Base-by-base conservation (phyloP, 345 rosid genomes). In the Lepidium aucheri region DNA sequence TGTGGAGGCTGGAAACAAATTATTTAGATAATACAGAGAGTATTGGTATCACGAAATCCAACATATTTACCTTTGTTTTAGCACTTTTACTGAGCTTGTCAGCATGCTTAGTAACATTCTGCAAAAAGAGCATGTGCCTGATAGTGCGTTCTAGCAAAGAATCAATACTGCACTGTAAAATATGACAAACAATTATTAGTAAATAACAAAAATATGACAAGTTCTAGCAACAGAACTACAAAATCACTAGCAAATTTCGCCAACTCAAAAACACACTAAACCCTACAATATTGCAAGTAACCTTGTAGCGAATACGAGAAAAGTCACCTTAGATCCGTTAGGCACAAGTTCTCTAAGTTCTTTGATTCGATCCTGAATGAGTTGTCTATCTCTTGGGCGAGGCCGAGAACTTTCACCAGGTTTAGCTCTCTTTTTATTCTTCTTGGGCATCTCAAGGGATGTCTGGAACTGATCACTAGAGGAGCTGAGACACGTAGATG, bases 281-380 rank as follows among this genome's bases (percentile, higher is more conserved):
- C n/a, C n/a, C n/a, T n/a, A n/a, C n/a, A n/a, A 42, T 9, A 22
- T n/a, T 30, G 60, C 28, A 30, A 9, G 55, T 13, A 71, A 38
- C 15, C 58, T 65, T 57, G 60, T 32, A 41, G 33, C 22, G 50
- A 57, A 46, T 46, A 24, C 63, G 55, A 61, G 47, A 72, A 66
- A 67, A 76, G 61, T 71, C 83, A 94, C 99, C 99, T 94, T 94
- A 32, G 96, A 82, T 53, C 97, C 97, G 75, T 80, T 88, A 3
- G 97, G 99, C 32, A 94, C 99, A 74, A 94, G 89, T 66, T 88
- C 99, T 66, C 99, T 79, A 67, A 94, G 83, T 83, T 94, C 97
- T 83, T 94, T 94, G 35, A 94, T 84, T 46, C 97, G 86, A 83
- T 94, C 99, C 64, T 94, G 99, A 77, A 94, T 94, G 69, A 90